Evolutionary conservation across 2,329 filamentous ascomycete species (phyloP).

Genomic region (Alternaria ethzedia): DNA sequence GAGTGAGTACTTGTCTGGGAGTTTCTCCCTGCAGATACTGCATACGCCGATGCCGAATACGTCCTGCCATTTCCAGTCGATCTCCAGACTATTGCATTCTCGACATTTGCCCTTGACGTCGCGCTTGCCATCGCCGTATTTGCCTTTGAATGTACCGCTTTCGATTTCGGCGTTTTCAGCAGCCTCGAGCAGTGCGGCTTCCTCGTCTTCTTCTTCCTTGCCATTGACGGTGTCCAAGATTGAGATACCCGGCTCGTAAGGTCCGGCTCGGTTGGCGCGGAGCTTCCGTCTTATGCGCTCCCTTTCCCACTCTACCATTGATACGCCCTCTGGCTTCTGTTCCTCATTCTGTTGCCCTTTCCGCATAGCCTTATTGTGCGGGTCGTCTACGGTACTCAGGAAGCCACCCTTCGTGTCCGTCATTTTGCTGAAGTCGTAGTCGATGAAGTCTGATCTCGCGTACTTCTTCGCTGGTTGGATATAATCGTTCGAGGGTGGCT

Average conservation of each 20-base stretch:
- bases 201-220: conserved; percentile 38
- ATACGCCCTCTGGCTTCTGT: conserved; percentile 85
- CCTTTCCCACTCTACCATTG: conserved; percentile 87
- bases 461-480: conserved; percentile 86
- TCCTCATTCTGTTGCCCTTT: conserved; percentile 54
- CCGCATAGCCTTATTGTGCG: conserved; percentile 77
- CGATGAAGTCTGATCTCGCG: conserved; percentile 78
- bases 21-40: conserved; percentile 83
- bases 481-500: conserved; percentile 51
- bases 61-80: conserved; percentile 95
- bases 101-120: conserved; percentile 72
- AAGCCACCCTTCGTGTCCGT: conserved; percentile 98
- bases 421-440: conserved; percentile 98
- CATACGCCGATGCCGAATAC: conserved; percentile 79
- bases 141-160: conserved; percentile 39
- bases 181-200: conserved; percentile 32
- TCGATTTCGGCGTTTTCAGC: conserved; percentile 52
- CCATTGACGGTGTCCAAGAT: conserved; percentile 63
- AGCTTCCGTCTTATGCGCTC: conserved; percentile 76
- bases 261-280: conserved; percentile 75
- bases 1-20: conserved; percentile 90
- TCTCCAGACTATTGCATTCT: conserved; percentile 83
- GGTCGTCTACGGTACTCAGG: conserved; percentile 87
- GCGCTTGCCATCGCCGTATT: conserved; percentile 42
- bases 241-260: conserved; percentile 88